Evolutionary conservation across 2,329 filamentous ascomycete species (phyloP), one percentile per base, ranked within the genome.

Genomic region (Tolypocladium nubicola): DNA sequence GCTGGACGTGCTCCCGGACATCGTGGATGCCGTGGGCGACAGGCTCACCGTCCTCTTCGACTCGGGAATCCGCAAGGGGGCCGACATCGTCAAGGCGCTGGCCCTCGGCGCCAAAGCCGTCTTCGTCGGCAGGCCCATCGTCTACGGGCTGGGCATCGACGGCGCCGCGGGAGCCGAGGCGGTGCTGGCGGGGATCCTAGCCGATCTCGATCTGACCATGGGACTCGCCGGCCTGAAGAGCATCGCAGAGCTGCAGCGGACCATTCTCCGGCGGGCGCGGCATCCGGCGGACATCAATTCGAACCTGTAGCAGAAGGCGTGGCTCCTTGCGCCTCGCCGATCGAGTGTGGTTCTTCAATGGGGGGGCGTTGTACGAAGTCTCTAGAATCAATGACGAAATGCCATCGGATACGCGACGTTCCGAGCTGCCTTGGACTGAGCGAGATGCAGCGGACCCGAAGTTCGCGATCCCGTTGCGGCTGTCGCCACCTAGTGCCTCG

Each of bases 21-120:
- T 74, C 40, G 67, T 66, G 5, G 81, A 84, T 4, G 82, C 81
- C 0, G 84, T 84, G 0, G 81, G 85, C 2, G 75, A 77, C 21
- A 76, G 75, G 58, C 47, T 86, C n/a, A 79, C 79, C 0, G 74
- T 88, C 23, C 76, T 87, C 49, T 79, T 74, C 21, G 73, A 76
- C 55, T 72, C 71, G 3, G 75, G 74, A 2, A 64, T 76, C 1
- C 66, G 73, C 10, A 72, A 69, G 0, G 74, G 73, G 0, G 69
- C 72, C 2, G 75, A 76, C 54, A 61, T 74, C 1, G 53, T 76
- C 52, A 76, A 76, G 53, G 71, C 73, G 0, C 57, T 76, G 6
- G 71, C 72, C 0, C 66, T 76, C 7, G 74, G 74, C 1, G 75
- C 73, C 8, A 68, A 73, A 53, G 70, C 67, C 0, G 73, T 76